Percentiles rank a stretch among this genome's conserved stretches.
phyloP scores from a whole-genome alignment of 805 yeast species.

The Yamadazyma insecticola region DNA sequence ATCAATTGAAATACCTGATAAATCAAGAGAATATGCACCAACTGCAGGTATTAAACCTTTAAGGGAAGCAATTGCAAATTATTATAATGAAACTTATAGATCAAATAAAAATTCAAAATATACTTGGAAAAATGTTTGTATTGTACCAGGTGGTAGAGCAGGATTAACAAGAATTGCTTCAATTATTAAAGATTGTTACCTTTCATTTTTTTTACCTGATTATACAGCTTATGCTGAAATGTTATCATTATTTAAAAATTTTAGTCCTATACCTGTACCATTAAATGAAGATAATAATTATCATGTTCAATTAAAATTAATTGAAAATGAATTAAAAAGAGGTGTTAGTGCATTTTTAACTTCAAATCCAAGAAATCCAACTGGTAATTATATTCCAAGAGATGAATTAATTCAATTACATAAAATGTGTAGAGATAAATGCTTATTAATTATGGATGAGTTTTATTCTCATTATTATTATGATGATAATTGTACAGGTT shows the following conservation, averaged over 20 bases:
- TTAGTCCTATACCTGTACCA: constrained; percentile 61
- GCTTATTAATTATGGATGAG: constrained; percentile 61
- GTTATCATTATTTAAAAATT: constrained; percentile 58
- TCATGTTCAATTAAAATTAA: constrained; percentile 48
- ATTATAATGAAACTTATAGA: constrained; percentile 53
- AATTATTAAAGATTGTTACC: constrained; percentile 52
- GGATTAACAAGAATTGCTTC: constrained; percentile 61
- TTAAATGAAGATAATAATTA: constrained; percentile 53
- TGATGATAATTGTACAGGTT: constrained; percentile 49
- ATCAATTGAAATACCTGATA: constrained; percentile 41
- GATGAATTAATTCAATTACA: constrained; percentile 46
- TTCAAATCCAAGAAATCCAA: constrained; percentile 61
- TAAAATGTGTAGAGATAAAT: constrained; percentile 47
- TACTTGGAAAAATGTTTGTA: constrained; percentile 56
- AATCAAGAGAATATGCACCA: constrained; percentile 54
- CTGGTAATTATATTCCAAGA: constrained; percentile 50
- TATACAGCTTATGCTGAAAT: constrained; percentile 64
- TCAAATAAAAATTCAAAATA: constrained; percentile 46
- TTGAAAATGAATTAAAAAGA: constrained; percentile 47
- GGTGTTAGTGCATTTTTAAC: constrained; percentile 57
- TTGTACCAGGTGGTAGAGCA: constrained; percentile 64
- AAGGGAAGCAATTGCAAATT: constrained; percentile 54
- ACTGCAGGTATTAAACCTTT: constrained; percentile 53
- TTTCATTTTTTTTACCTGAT: constrained; percentile 58
- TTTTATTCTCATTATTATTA: constrained; percentile 58